Percentiles rank a stretch among this genome's conserved stretches.
Conservation (phyloP, 225 moss, liverwort and hornwort species). For the Polytrichum commune region DNA sequence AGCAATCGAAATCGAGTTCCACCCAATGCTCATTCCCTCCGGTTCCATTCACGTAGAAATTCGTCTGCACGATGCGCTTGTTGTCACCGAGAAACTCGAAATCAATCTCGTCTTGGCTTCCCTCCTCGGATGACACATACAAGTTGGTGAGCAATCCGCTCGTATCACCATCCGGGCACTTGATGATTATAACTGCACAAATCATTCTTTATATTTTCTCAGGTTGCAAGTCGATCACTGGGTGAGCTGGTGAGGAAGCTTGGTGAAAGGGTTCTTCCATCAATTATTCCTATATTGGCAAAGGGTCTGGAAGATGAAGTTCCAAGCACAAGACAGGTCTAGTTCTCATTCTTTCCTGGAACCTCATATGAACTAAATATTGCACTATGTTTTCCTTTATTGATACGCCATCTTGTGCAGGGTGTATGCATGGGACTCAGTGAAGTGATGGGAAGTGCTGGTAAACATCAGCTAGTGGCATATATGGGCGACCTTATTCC, state of each 20-base stretch:
- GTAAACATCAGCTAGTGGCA: conserved; percentile 89
- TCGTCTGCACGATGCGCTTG: conserved; percentile 58
- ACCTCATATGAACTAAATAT: too few relatives aligned
- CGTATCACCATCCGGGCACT: conserved; percentile 53
- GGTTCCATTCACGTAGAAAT: conserved; percentile 59
- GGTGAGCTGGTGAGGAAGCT: conserved; percentile 98
- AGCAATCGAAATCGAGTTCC: conserved; percentile 47
- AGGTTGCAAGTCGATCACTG: conserved; percentile 95
- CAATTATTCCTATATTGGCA: conserved; percentile 89
- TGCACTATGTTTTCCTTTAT: too few relatives aligned
- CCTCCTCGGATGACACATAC: conserved; percentile 52
- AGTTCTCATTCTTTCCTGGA: not conserved
- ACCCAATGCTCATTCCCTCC: conserved; percentile 39
- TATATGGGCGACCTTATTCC: conserved; percentile 93
- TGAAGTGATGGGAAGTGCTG: conserved; percentile 99
- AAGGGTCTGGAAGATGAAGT: conserved; percentile 82
- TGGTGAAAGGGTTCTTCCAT: conserved; percentile 92
- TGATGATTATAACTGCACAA: conserved; percentile 3
- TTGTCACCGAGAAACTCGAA: conserved; percentile 60
- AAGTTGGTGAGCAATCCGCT: conserved; percentile 55
- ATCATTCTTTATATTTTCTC: conserved; percentile 1
- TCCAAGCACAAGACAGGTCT: conserved; percentile 86
- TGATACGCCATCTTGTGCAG: conserved; percentile 28
- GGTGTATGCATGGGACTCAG: conserved; percentile 99
- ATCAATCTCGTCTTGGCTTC: conserved; percentile 55